phyloP scores from a whole-genome alignment of 2,329 filamentous ascomycete species.

The Aspergillus alliaceus region DNA sequence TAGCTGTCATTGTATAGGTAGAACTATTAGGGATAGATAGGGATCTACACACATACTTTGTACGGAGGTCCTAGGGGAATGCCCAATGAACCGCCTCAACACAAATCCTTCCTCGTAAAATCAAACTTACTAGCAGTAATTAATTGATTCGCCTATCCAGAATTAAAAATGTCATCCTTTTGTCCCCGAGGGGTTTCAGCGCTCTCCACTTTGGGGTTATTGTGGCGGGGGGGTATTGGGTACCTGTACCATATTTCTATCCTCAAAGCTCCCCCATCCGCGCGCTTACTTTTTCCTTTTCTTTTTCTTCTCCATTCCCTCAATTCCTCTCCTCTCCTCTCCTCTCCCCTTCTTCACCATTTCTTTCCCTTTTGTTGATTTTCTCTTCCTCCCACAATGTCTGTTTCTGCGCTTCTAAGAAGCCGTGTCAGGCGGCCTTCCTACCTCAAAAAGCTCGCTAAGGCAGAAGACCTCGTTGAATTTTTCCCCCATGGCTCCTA shows the following conservation, averaged over 20 bases:
- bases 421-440: constrained; percentile 73
- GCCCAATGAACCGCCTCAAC: neutral
- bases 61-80: neutral
- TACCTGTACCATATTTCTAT: constrained; percentile 17
- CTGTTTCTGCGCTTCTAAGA: constrained; percentile 72
- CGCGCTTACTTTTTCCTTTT: constrained; percentile 5
- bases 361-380: constrained; percentile 9
- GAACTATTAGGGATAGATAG: too few species aligned
- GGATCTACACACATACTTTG: too few species aligned
- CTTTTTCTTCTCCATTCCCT: constrained; percentile 9
- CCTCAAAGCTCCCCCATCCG: constrained; percentile 4
- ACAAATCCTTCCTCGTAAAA: neutral
- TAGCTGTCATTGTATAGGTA: too few species aligned
- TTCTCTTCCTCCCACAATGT: constrained; percentile 35
- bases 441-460: constrained; percentile 76
- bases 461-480: constrained; percentile 75
- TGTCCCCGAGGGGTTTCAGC: constrained; percentile 12
- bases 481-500: constrained; percentile 84
- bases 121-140: neutral
- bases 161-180: neutral
- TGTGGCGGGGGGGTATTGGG: constrained; percentile 9
- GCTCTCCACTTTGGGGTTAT: neutral
- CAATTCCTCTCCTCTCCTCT: constrained; percentile 10
- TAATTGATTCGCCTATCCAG: neutral
- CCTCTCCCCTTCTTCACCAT: constrained; percentile 13